Evolutionary conservation across 139 green algal genomes (phyloP).

Genomic region (Chlorella ohadii): DNA sequence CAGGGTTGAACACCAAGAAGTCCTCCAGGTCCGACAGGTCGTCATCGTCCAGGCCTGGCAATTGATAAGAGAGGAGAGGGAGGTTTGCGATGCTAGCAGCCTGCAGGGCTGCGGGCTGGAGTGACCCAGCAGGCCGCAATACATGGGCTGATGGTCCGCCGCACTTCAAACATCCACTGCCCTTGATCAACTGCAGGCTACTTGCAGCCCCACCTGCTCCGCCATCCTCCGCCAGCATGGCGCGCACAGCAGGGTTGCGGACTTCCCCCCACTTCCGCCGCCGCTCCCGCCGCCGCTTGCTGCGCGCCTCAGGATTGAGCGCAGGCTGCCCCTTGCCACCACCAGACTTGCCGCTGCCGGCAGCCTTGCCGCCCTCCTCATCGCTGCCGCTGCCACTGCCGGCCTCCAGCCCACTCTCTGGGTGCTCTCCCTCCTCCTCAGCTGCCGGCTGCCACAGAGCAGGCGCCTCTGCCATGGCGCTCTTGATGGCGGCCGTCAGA

Average conservation of each 20-base stretch:
- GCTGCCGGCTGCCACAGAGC: conserved; percentile 2
- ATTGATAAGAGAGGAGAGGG: no score
- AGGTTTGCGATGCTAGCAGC: no score
- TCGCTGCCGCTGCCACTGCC: neutral
- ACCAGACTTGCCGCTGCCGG: neutral
- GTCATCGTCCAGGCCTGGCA: conserved; percentile 23
- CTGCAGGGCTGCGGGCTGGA: no score
- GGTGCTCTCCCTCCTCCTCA: neutral
- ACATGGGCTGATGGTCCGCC: no score
- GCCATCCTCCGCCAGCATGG: conserved; percentile 41
- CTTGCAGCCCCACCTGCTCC: neutral
- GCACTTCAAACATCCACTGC: no score
- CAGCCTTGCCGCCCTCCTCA: neutral
- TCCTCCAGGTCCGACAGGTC: conserved; percentile 56
- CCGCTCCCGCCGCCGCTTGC: neutral
- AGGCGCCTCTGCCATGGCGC: conserved; percentile 25
- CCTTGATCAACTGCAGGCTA: no score
- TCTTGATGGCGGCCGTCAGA: neutral
- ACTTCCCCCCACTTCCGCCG: conserved; percentile 19
- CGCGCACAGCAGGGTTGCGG: conserved; percentile 36
- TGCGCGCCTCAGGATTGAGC: neutral
- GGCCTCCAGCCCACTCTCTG: neutral
- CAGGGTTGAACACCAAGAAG: conserved; percentile 50
- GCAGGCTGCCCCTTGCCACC: neutral
- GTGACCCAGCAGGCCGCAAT: no score